Base-by-base conservation (phyloP, 257 asterid genomes). In the Nicotiana tabacum region DNA sequence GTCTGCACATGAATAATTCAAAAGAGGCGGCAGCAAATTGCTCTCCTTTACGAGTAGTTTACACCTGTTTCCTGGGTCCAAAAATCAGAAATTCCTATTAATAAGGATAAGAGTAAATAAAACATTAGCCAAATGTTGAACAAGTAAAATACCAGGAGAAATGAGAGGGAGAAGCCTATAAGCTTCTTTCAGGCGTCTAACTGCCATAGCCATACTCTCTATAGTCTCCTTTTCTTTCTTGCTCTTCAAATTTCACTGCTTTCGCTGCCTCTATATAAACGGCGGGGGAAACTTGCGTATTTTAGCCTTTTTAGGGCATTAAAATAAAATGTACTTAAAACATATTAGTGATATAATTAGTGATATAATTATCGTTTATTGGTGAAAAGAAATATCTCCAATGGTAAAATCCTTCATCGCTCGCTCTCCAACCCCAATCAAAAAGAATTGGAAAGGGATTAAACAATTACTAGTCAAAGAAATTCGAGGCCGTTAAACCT, bases 151-250 rank as follows among this genome's bases (percentile, higher is more conserved):
- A 89, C 98, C 95, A 39, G 87, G 81, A 86, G 62, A 83, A 85
- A 88, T 43, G 80, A 66, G 88, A 79, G 89, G 89, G 81, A 91
- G 55, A 46, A 82, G 82, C 82, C 74, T 27, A 30, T 83, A 67
- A 72, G 78, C 82, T 51, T 84, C 91, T 58, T 82, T 91, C 78
- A 88, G 58, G 11, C 89, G 88, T 87, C 91, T 86, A 51, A 89
- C 64, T 85, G 87, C 88, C 97, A 92, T 82, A 21, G 56, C 5
- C 48, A 76, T 76, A 74, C 62, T 74, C 35, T 39, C 51, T 43
- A 43, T 9, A 43, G 37, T 24, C 78, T 72, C 78, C 35, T 11
- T 27, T 46, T 55, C 6, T 43, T 21, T 29, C 10, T 32, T 12
- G 15, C 61, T 46, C 10, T 29, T 9, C 2, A 24, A 61, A 61